phyloP scores from a whole-genome alignment of 1,139 yeast species.

The Eremothecium gossypii region DNA sequence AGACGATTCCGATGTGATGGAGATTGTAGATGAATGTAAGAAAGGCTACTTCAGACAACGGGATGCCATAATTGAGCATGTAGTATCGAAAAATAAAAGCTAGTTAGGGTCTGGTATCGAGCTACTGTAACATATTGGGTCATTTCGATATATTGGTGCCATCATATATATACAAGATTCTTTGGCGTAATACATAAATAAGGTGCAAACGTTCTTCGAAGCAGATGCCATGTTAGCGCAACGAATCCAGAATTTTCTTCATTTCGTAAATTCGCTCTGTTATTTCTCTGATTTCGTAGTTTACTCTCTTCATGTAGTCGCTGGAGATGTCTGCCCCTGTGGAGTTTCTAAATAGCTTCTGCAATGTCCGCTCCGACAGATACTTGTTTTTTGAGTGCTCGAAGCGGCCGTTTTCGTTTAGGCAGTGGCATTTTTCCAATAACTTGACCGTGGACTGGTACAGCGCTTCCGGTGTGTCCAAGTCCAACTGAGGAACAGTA shows the following conservation, averaged over 20 bases:
- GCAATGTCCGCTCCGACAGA: constrained; percentile 19
- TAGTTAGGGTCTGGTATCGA: not conserved
- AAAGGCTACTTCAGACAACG: constrained; percentile 17
- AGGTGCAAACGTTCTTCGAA: not conserved
- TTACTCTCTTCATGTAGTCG: constrained; percentile 29
- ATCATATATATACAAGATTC: not conserved
- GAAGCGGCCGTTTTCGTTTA: constrained; percentile 14
- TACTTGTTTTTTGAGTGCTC: constrained; percentile 16
- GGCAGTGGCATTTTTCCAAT: constrained; percentile 17
- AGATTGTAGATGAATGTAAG: constrained; percentile 17
- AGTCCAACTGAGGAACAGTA: constrained; percentile 34
- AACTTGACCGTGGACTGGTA: constrained; percentile 15
- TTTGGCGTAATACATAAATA: not conserved
- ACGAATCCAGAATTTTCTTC: constrained; percentile 27
- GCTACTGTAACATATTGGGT: no score
- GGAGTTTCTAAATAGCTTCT: constrained; percentile 24
- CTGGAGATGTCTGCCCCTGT: constrained; percentile 30
- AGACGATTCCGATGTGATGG: constrained; percentile 16
- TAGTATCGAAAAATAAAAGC: constrained; percentile 10
- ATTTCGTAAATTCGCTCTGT: constrained; percentile 28
- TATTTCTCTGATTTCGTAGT: constrained; percentile 27
- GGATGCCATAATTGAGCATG: constrained; percentile 15
- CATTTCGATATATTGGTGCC: not conserved
- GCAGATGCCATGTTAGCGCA: constrained; percentile 5
- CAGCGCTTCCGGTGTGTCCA: constrained; percentile 29